Percentiles rank a stretch among this genome's conserved stretches.
phyloP scores from a whole-genome alignment of 306 rosid species.

The Ochetophila trinervis region DNA sequence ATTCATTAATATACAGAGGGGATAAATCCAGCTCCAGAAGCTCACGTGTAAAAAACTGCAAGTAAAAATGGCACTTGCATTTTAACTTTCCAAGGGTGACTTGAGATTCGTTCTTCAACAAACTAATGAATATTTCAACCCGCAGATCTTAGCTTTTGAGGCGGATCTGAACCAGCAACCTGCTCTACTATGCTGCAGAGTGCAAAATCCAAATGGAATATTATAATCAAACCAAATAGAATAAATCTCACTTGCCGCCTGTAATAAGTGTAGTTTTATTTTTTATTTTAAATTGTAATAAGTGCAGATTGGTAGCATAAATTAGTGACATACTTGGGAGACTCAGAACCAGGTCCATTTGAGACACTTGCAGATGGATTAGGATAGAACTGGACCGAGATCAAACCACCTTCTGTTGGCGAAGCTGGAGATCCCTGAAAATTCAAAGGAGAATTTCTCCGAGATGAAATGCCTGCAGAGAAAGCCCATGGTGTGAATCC shows the following conservation, averaged over 20 bases:
- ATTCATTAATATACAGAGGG: slow-evolving; percentile 44
- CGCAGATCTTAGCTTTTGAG: slow-evolving; percentile 34
- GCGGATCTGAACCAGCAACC: slow-evolving; percentile 45
- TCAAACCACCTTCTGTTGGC: slow-evolving; percentile 32
- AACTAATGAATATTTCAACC: slow-evolving; percentile 27
- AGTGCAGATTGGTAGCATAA: slow-evolving; percentile 8
- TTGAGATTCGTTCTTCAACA: slow-evolving; percentile 23
- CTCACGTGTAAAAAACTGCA: slow-evolving; percentile 25
- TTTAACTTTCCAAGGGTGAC: slow-evolving; percentile 30
- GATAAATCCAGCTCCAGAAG: slow-evolving; percentile 30
- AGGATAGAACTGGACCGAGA: slow-evolving; percentile 51
- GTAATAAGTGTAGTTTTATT: too few species aligned
- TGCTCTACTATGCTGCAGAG: slow-evolving; percentile 61
- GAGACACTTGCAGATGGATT: slow-evolving; percentile 45
- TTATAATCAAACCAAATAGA: slow-evolving; percentile 4
- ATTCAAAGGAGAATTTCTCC: slow-evolving; percentile 35
- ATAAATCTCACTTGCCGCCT: not conserved
- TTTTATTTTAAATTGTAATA: not conserved
- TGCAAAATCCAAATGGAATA: not conserved
- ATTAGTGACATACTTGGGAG: slow-evolving; percentile 57
- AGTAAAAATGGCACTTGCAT: slow-evolving; percentile 24
- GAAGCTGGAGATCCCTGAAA: slow-evolving; percentile 62
- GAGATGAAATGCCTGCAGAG: slow-evolving; percentile 63
- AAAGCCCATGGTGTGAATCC: not conserved
- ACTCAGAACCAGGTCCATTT: slow-evolving; percentile 44